A percentile compares a stretch with the other conserved stretches of the same genome.
Conservation (phyloP, 768 basidiomycete species). For the Phaffia australis region DNA sequence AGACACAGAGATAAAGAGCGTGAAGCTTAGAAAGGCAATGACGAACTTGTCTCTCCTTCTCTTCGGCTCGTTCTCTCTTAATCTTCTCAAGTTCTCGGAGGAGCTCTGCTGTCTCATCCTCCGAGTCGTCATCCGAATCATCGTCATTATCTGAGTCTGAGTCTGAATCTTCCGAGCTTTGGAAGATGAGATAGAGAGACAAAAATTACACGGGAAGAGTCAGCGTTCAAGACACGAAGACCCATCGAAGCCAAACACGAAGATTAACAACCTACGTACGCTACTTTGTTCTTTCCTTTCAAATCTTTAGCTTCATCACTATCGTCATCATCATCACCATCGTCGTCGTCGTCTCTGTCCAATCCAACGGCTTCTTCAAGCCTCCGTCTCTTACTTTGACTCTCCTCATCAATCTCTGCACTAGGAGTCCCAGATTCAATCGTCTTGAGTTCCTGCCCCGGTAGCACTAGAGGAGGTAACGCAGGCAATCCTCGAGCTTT, state of each 20-base stretch:
- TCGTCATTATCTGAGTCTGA: slow-evolving; percentile 44
- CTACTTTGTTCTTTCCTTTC: slow-evolving; percentile 39
- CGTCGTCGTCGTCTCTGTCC: slow-evolving; percentile 81
- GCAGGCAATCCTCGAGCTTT: slow-evolving; percentile 66
- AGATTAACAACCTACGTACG: slow-evolving; percentile 32
- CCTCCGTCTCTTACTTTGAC: slow-evolving; percentile 73
- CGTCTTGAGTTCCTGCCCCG: slow-evolving; percentile 42
- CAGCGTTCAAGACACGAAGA: background rate
- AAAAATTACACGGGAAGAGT: background rate
- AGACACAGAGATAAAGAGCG: background rate
- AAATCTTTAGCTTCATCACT: slow-evolving; percentile 16
- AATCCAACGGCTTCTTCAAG: slow-evolving; percentile 74
- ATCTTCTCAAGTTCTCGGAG: slow-evolving; percentile 97
- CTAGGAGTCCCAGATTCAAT: slow-evolving; percentile 40
- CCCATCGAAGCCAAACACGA: too few species aligned
- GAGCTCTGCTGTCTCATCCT: slow-evolving; percentile 86
- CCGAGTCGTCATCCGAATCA: slow-evolving; percentile 55
- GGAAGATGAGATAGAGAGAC: background rate
- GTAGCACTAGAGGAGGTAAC: slow-evolving; percentile 29
- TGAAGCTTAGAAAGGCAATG: background rate
- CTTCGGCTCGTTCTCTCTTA: slow-evolving; percentile 87
- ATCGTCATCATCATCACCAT: slow-evolving; percentile 35
- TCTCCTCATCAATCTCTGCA: slow-evolving; percentile 44
- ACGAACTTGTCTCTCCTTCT: slow-evolving; percentile 56
- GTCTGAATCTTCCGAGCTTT: background rate